Evolutionary conservation across 192 early-diverging fungal genomes (phyloP).

Genomic region (Linnemannia elongata): DNA sequence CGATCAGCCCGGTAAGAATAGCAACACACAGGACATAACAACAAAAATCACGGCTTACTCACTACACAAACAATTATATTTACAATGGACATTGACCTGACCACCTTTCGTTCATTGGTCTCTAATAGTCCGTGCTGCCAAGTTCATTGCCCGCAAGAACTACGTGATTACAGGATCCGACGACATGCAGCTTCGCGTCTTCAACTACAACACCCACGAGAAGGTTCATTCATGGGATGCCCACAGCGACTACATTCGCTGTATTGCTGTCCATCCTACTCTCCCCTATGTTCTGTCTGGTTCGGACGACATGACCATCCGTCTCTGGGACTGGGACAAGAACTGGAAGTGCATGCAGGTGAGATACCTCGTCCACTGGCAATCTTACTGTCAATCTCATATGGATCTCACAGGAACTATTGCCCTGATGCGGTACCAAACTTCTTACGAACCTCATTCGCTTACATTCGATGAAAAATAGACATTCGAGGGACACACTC

Average conservation of each 20-base stretch:
- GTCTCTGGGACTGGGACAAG: slow-evolving; percentile 99
- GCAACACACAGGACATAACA: not conserved
- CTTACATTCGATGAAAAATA: slow-evolving; percentile 18
- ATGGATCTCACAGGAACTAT: not conserved
- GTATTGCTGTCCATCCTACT: slow-evolving; percentile 96
- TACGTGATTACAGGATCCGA: slow-evolving; percentile 99
- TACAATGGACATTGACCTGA: too few relatives aligned
- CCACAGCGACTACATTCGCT: slow-evolving; percentile 97
- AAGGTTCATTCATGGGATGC: slow-evolving; percentile 97
- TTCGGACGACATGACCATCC: slow-evolving; percentile 98
- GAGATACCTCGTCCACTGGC: not conserved
- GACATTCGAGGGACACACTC: slow-evolving; percentile 97
- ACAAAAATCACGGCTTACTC: not conserved
- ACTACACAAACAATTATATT: not conserved
- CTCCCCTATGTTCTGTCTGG: slow-evolving; percentile 93
- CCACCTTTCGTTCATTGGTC: not conserved
- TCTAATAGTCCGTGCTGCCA: slow-evolving; percentile 91
- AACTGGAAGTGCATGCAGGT: slow-evolving; percentile 97
- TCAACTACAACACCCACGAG: slow-evolving; percentile 99
- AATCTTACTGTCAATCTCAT: not conserved
- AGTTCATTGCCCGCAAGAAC: slow-evolving; percentile 98
- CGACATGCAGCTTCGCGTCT: slow-evolving; percentile 97
- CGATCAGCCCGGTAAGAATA: slow-evolving; percentile 85
- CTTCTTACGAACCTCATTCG: not conserved
- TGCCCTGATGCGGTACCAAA: not conserved